phyloP scores from a whole-genome alignment of 306 rosid genomes.

The Betula pendula region DNA sequence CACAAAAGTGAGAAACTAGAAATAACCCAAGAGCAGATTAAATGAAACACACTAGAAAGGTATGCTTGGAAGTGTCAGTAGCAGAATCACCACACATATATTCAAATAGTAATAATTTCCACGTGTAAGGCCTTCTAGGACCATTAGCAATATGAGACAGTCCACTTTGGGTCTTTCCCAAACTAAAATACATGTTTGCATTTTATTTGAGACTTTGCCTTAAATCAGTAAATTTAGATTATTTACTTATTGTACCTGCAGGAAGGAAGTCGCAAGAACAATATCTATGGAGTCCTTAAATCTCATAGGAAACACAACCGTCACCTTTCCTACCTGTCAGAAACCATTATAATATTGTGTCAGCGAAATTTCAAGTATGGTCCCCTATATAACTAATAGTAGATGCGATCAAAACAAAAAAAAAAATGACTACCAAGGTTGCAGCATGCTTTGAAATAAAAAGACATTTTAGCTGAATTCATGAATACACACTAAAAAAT shows the following conservation, averaged over 20 bases:
- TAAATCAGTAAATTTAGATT: background rate
- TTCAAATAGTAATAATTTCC: background rate
- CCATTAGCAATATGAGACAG: background rate
- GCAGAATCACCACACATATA: background rate
- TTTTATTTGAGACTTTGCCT: background rate
- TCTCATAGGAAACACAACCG: slow-evolving; percentile 93
- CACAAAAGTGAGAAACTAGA: slow-evolving; percentile 32
- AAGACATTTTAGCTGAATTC: background rate
- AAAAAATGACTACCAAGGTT: background rate
- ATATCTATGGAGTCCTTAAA: slow-evolving; percentile 86
- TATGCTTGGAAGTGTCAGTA: slow-evolving; percentile 1
- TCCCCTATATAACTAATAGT: background rate
- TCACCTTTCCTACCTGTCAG: slow-evolving; percentile 87
- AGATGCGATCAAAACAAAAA: background rate
- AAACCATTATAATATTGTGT: slow-evolving; percentile 3
- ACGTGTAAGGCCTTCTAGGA: slow-evolving; percentile 22
- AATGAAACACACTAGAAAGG: background rate
- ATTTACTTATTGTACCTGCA: slow-evolving; percentile 63
- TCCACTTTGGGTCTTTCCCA: background rate
- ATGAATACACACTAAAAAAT: background rate
- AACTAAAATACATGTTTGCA: background rate
- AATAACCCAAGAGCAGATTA: slow-evolving; percentile 27
- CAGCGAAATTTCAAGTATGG: slow-evolving; percentile 15
- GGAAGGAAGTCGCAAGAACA: slow-evolving; percentile 87
- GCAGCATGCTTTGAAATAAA: background rate